Base-by-base conservation (phyloP, 139 green algal genomes). In the Chlorella sp. region DNA sequence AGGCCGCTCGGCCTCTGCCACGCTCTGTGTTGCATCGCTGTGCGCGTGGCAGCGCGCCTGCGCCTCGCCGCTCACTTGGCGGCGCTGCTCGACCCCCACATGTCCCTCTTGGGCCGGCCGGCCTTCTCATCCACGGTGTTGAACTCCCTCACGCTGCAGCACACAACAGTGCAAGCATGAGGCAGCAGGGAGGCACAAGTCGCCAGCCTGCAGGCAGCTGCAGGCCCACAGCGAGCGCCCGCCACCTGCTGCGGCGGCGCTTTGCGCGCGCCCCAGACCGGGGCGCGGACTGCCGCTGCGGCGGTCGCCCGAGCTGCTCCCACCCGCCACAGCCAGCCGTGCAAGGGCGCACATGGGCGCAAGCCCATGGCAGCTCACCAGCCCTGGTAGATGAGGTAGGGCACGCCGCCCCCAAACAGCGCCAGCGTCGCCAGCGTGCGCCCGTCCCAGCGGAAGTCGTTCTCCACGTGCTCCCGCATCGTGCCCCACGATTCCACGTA, bases 401-500 rank as follows among this genome's bases (percentile, higher is more conserved):
- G 79, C 27, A 71, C 66, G 23, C 73, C 5, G 12, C 55, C 31
- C 11, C 36, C 55, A 27, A 51, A 80, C 12, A 81, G 5, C 14
- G 42, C 65, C n/a, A 84, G 48, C 50, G 46, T 75, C 36, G 50
- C 77, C 65, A 84, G 64, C 14, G 73, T 81, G 36, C 59, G 69
- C 29, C 62, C 46, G 68, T 83, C 76, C 64, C 76, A 88, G 40
- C 45, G 64, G 51, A 81, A 89, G 36, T 81, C 83, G 2, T 77
- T 50, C 73, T 90, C 85, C 9, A 90, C 59, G 40, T 84, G 80
- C 76, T 90, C 85, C 25, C 85, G 62, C n/a, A 55, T 60, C 19
- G 69, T 69, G n/a, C 65, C 83, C 79, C 79, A 85, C 11, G 82
- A 79, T 59, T 90, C 85, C 14, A 90, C 56, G 38, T 71, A 87